Conservation (phyloP, 176 grass and related monocot genomes). For the Chrysopogon serrulatus region DNA sequence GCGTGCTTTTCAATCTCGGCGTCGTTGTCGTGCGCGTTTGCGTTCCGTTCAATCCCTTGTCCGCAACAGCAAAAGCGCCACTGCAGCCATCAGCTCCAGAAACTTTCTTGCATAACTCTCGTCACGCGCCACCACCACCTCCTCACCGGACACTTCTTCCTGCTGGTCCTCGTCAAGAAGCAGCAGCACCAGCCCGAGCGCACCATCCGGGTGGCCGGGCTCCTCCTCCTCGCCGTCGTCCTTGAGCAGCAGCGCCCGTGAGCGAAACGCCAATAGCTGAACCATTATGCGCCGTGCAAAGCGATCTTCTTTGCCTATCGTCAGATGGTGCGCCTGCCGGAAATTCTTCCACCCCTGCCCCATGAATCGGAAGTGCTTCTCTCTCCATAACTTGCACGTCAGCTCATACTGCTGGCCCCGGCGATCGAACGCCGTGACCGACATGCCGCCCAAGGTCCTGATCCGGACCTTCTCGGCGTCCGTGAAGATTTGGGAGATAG, state of each 20-base stretch:
- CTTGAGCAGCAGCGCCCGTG: not conserved
- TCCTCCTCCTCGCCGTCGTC: not conserved
- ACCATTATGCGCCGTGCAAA: not conserved
- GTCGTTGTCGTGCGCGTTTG: not conserved
- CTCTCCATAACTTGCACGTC: not conserved
- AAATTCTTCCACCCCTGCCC: not conserved
- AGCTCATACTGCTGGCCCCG: not conserved
- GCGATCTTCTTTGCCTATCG: not conserved
- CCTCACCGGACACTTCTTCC: too few species aligned
- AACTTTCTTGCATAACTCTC: not conserved
- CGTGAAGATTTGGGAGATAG: not conserved
- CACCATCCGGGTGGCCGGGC: not conserved
- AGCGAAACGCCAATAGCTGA: constrained; percentile 4
- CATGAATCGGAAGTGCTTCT: not conserved
- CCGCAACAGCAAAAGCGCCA: not conserved
- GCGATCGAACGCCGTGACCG: not conserved
- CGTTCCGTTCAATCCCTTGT: not conserved
- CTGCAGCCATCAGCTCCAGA: not conserved
- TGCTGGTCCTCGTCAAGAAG: not conserved
- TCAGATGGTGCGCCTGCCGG: not conserved
- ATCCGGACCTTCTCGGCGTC: not conserved
- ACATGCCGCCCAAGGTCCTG: not conserved
- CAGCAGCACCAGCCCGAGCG: not conserved
- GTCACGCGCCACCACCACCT: too few species aligned
- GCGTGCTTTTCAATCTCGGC: not conserved